A percentile compares a stretch with the other conserved stretches of the same genome.
Conservation (phyloP, 352 stramenopile species). For the Globisporangium cystogenes region DNA sequence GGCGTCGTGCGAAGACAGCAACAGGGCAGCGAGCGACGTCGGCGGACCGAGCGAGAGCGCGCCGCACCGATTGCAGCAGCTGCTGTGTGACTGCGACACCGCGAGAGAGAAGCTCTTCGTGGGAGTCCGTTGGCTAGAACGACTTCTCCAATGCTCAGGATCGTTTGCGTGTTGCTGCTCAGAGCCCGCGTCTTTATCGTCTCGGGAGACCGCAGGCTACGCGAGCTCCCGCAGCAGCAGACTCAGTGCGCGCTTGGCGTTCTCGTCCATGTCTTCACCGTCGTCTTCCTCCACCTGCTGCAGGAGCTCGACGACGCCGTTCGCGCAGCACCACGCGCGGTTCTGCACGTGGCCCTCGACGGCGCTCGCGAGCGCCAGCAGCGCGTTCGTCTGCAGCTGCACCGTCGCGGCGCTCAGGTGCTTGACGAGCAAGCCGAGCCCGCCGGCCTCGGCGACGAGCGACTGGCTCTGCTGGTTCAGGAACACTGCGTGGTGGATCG, state of each 20-base stretch:
- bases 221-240: slow-evolving; percentile 41
- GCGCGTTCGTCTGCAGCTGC: slow-evolving; percentile 59
- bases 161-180: slow-evolving; percentile 1
- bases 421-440: slow-evolving; percentile 49
- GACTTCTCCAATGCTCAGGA: background rate
- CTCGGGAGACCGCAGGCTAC: background rate
- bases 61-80: background rate
- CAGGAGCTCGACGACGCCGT: slow-evolving; percentile 32
- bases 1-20: background rate
- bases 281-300: slow-evolving; percentile 35
- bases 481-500: slow-evolving; percentile 63
- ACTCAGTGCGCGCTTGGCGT: slow-evolving; percentile 41
- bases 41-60: too few species aligned
- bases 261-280: slow-evolving; percentile 45
- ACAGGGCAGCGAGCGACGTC: background rate
- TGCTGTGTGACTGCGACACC: background rate
- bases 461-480: slow-evolving; percentile 58
- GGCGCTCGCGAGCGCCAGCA: slow-evolving; percentile 59
- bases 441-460: slow-evolving; percentile 52
- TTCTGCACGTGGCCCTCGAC: slow-evolving; percentile 46
- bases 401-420: slow-evolving; percentile 36
- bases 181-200: background rate
- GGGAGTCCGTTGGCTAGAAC: background rate
- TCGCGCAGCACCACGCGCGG: slow-evolving; percentile 33
- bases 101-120: too few species aligned